These are phyloP conservation scores for Inonotus obliquus DNA, from an alignment of 1,284 basidiomycete species.

Conservation along the genomic window DNA sequence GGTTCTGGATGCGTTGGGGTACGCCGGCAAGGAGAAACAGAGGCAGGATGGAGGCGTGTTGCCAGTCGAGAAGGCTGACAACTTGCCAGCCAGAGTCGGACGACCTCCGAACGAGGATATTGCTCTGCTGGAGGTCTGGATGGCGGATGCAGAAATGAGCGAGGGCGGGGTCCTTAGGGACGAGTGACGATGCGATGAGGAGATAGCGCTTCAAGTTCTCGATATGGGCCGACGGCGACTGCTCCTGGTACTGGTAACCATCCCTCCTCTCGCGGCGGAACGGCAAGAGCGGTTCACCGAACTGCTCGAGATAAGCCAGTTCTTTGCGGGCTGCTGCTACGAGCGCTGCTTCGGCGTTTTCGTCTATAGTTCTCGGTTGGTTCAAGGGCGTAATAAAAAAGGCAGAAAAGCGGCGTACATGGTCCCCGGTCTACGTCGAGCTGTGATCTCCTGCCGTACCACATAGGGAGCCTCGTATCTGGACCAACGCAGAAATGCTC, in stretches of 20 bases:
- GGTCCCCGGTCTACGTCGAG: constrained; percentile 46
- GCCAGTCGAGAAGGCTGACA: constrained; percentile 36
- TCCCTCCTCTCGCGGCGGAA: constrained; percentile 42
- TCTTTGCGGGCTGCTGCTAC: constrained; percentile 43
- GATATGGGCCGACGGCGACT: constrained; percentile 41
- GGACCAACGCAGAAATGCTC: constrained; percentile 41
- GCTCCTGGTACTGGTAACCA: constrained; percentile 43
- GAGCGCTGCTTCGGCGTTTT: constrained; percentile 42
- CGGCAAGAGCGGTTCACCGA: constrained; percentile 45
- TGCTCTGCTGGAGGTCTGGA: constrained; percentile 38
- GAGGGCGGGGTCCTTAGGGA: constrained; percentile 31
- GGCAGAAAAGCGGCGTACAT: constrained; percentile 38
- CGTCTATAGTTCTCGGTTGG: constrained; percentile 37
- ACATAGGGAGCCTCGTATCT: constrained; percentile 38
- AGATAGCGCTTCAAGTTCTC: constrained; percentile 36
- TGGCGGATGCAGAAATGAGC: constrained; percentile 39
- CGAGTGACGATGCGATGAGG: constrained; percentile 33
- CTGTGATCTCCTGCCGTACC: constrained; percentile 44
- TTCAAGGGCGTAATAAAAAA: constrained; percentile 29
- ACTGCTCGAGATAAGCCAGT: constrained; percentile 42
- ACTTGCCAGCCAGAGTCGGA: constrained; percentile 32
- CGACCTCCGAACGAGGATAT: constrained; percentile 35
- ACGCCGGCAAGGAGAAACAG: constrained; percentile 41
- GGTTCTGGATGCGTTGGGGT: constrained; percentile 41
- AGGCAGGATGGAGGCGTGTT: constrained; percentile 42